Base-by-base conservation (phyloP, 768 basidiomycete genomes). In the Amanita polypyramis region DNA sequence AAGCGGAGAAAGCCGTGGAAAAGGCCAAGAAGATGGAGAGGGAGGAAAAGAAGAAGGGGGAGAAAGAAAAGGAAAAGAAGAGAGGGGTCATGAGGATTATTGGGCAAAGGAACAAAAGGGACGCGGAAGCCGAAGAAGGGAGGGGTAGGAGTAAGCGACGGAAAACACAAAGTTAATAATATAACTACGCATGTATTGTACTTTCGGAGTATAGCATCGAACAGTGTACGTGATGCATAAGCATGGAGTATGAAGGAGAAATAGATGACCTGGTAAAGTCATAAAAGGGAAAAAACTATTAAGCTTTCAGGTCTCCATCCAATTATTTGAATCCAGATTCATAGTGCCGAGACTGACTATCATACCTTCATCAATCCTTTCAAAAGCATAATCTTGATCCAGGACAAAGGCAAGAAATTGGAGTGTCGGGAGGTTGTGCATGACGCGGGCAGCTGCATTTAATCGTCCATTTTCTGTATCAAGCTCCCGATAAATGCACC, bases 61-160 rank as follows among this genome's bases (percentile, higher is more conserved):
- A 85, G 53, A 89, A 82, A 61, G 81, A 81, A 25, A 88, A 73
- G 61, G 85, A 85, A 64, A 80, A 77, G 65, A 73, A 77, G 62
- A 90, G 85, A 59, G 86, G 82, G 43, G 70, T 76, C 46, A 88
- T 91, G 88, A 70, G 77, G 49, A 60, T 68, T 30, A 73, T 76
- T 12, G 88, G 89, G 29, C 73, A 80, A 61, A 87, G 83, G 65
- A 77, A 63, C 53, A 86, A 87, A 60, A 70, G 84, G 23, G 77
- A 84, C 52, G 63, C 67, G 4, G 82, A 81, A 43, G 55, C 61
- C 10, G 76, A 80, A 56, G 81, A 81, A 41, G 82, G 83, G 0
- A 58, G 69, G 15, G 63, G 68, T 1, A 52, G 61, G 36, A 60
- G 68, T 30, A 89, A 85, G 62, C 67, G 75, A 51, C 64, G 68